Conservation (phyloP, 225 moss, liverwort and hornwort species). For the Straminergon stramineum region DNA sequence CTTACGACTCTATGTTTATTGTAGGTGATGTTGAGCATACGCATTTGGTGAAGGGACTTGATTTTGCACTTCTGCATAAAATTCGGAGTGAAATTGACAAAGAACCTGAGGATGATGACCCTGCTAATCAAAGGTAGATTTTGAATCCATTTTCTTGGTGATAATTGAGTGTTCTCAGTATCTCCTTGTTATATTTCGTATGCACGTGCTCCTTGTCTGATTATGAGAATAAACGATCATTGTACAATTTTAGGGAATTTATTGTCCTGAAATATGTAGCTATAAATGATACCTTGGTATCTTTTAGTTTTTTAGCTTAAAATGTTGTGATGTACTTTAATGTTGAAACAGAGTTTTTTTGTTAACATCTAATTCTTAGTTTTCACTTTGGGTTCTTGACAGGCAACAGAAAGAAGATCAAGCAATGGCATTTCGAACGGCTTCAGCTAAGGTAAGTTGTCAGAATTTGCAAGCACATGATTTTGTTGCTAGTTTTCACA, state of each 20-base stretch:
- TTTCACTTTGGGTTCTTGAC: background rate
- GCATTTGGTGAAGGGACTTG: constrained; percentile 98
- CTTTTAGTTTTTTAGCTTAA: background rate
- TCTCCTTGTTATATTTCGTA: background rate
- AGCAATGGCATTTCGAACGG: constrained; percentile 65
- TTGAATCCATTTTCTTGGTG: background rate
- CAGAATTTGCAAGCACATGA: background rate
- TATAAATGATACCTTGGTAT: background rate
- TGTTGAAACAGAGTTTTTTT: background rate
- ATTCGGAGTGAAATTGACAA: constrained; percentile 99
- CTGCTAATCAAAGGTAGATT: constrained; percentile 60
- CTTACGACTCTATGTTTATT: background rate
- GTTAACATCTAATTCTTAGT: background rate
- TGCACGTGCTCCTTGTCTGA: background rate
- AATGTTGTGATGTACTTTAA: background rate
- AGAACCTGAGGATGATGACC: constrained; percentile 91
- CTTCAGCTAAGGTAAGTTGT: constrained; percentile 62
- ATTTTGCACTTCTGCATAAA: constrained; percentile 98
- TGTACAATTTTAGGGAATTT: background rate
- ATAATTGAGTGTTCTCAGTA: background rate
- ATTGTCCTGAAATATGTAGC: background rate
- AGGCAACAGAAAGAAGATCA: constrained; percentile 90
- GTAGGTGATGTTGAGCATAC: constrained; percentile 99
- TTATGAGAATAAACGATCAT: background rate
- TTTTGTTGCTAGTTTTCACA: background rate